Percentiles rank a stretch among this genome's conserved stretches.
Evolutionary conservation across 495 filamentous ascomycete genomes (phyloP).

Genomic region (Neurospora sublineolata): DNA sequence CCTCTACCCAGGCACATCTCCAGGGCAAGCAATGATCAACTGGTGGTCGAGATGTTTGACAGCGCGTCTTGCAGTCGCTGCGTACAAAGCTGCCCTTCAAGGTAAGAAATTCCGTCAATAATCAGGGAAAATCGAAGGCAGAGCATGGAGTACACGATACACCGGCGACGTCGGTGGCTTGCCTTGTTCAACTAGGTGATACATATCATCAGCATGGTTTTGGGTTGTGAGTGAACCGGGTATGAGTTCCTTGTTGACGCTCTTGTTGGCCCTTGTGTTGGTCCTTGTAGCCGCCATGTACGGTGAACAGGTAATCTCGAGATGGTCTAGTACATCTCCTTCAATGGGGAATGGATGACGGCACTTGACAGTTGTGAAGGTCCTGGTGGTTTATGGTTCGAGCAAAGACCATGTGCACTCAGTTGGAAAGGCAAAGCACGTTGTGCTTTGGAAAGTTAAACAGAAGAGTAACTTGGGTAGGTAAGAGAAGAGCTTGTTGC

Average conservation of each 20-base stretch:
- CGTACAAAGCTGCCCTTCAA: neutral
- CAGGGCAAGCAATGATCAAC: neutral
- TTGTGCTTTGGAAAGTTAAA: neutral
- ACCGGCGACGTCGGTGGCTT: neutral
- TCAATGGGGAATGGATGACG: neutral
- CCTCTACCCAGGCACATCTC: neutral
- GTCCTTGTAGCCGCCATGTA: neutral
- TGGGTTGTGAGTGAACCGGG: neutral
- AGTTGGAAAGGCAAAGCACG: neutral
- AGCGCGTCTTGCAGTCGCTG: neutral
- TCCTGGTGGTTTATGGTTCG: neutral
- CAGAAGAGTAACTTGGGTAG: neutral
- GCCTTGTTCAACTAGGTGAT: neutral
- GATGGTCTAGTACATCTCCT: neutral
- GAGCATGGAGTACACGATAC: neutral
- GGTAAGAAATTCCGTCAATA: neutral
- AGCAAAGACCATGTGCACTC: neutral
- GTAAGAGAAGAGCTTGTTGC: neutral
- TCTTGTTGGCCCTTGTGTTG: neutral
- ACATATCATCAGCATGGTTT: neutral
- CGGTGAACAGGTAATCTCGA: neutral
- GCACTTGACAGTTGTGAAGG: neutral
- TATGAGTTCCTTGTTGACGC: neutral
- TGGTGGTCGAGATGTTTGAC: neutral
- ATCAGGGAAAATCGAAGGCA: neutral